Percentiles rank a stretch among this genome's conserved stretches.
Conservation (phyloP, 345 rosid species). For the Salix arbutifolia region DNA sequence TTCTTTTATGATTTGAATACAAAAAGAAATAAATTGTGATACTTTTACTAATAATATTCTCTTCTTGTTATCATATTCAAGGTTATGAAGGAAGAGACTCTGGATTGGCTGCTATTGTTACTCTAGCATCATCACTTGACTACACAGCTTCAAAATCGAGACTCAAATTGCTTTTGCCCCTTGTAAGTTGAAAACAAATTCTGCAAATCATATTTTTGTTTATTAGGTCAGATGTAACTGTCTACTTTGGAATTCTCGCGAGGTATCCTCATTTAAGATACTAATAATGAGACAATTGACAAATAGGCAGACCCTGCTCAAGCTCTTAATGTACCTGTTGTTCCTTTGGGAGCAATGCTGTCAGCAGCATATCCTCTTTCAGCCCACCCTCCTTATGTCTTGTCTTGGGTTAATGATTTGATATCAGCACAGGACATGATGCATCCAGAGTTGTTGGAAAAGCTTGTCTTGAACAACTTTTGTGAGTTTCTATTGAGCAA, state of each 20-base stretch:
- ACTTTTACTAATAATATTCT: neutral
- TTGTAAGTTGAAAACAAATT: slow-evolving; percentile 46
- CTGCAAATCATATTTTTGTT: slow-evolving; percentile 5
- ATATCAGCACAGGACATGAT: slow-evolving; percentile 95
- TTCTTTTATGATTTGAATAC: neutral
- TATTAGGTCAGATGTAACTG: slow-evolving; percentile 8
- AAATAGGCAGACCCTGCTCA: slow-evolving; percentile 94
- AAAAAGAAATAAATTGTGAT: neutral
- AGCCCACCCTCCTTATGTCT: slow-evolving; percentile 65
- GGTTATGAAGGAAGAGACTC: slow-evolving; percentile 76
- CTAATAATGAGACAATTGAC: slow-evolving; percentile 21
- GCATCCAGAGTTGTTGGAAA: slow-evolving; percentile 88
- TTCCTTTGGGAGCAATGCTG: slow-evolving; percentile 79
- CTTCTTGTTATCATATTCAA: slow-evolving; percentile 22
- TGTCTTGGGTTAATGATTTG: slow-evolving; percentile 79
- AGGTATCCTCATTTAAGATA: slow-evolving; percentile 6
- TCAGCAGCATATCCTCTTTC: slow-evolving; percentile 91
- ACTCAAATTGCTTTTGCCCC: slow-evolving; percentile 84
- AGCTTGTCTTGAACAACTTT: slow-evolving; percentile 86
- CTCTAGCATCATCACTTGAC: slow-evolving; percentile 88
- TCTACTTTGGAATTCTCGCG: slow-evolving; percentile 1
- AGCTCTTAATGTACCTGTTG: slow-evolving; percentile 88
- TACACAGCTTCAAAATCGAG: slow-evolving; percentile 78
- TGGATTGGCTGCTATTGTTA: slow-evolving; percentile 63
- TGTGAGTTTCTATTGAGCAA: slow-evolving; percentile 45